A percentile compares a stretch with the other conserved stretches of the same genome.
phyloP scores from a whole-genome alignment of 805 yeast species.

The Ogataea methylovora region DNA sequence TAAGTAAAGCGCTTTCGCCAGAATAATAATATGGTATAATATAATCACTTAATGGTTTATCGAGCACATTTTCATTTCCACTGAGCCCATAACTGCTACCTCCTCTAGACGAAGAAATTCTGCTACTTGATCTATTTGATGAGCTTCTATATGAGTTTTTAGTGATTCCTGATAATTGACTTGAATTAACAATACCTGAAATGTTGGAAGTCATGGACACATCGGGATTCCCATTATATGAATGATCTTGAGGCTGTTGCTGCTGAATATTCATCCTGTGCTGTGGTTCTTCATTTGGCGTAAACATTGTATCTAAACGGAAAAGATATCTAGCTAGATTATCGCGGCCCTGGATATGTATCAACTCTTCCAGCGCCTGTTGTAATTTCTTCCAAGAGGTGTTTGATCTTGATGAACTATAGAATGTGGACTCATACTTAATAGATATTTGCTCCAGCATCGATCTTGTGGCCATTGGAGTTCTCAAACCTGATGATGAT shows the following conservation, averaged over 20 bases:
- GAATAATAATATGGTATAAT: constrained; percentile 26
- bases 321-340: constrained; percentile 15
- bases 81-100: background rate
- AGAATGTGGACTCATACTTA: too few relatives aligned
- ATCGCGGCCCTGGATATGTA: constrained; percentile 8
- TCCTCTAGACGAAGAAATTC: constrained; percentile 1
- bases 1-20: constrained; percentile 19
- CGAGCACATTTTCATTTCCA: constrained; percentile 1
- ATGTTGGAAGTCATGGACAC: background rate
- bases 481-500: constrained; percentile 5
- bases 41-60: constrained; percentile 21
- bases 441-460: too few relatives aligned
- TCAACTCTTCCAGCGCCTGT: constrained; percentile 14
- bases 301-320: constrained; percentile 11
- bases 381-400: constrained; percentile 13
- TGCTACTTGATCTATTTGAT: constrained; percentile 2
- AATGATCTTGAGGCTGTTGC: background rate
- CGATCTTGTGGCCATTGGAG: too few relatives aligned
- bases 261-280: background rate
- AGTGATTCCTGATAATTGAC: background rate
- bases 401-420: too few relatives aligned
- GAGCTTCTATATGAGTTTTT: constrained; percentile 7
- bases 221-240: background rate
- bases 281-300: background rate
- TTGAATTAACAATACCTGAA: background rate